phyloP scores from a whole-genome alignment of 768 basidiomycete genomes.

The Hypholoma fasciculare region DNA sequence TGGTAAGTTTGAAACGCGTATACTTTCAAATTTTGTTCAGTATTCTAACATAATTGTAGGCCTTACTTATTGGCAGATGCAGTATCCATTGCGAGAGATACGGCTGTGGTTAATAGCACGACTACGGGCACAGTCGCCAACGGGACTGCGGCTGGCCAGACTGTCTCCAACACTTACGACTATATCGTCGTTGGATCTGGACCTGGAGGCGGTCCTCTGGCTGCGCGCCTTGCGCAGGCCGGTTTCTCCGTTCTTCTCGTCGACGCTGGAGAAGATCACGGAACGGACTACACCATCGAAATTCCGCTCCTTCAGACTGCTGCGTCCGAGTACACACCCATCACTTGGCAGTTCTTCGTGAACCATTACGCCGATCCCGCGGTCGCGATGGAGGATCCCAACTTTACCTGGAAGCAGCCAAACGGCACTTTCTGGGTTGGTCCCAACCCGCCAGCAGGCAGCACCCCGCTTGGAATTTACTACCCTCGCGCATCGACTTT shows the following conservation, averaged over 20 bases:
- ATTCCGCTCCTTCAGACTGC: conserved; percentile 1
- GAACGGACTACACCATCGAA: neutral
- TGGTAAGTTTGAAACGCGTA: neutral
- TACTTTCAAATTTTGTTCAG: neutral
- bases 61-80: neutral
- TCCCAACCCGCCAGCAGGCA: conserved; percentile 8
- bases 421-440: conserved; percentile 8
- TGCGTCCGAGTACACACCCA: conserved; percentile 6
- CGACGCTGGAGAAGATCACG: conserved; percentile 10
- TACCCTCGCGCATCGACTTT: conserved; percentile 8
- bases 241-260: conserved; percentile 7
- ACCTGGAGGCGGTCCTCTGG: conserved; percentile 10
- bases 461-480: conserved; percentile 5
- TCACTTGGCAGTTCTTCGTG: conserved; percentile 9
- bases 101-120: neutral
- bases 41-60: neutral
- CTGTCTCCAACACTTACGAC: neutral
- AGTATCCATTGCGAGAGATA: neutral
- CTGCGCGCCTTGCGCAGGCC: conserved; percentile 9
- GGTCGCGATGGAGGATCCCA: conserved; percentile 1
- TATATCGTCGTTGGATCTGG: conserved; percentile 9
- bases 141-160: no score
- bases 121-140: neutral
- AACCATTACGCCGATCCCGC: conserved; percentile 5
- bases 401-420: conserved; percentile 7